Evolutionary conservation across 73 alveolate genomes (phyloP), one percentile per base, ranked within the genome.

Genomic region (Blepharisma stoltei): DNA sequence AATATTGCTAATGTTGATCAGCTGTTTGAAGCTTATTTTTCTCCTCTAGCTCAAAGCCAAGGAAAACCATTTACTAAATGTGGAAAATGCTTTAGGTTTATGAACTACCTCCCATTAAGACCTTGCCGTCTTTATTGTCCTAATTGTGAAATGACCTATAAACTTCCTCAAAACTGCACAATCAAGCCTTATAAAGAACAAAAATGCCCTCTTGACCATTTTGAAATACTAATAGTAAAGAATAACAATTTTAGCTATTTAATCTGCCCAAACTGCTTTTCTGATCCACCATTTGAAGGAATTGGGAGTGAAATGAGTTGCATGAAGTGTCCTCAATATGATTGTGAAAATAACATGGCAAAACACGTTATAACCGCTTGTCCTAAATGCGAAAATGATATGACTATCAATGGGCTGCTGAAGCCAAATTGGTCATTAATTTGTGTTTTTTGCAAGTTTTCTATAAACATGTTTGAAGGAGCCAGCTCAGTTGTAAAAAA

Each of bases 181-280:
- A 69, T 69, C 4, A 25, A 44, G 43, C 25, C 20, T n/a, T 69
- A 14, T 44, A 69, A 69, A 69, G 55, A 38, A 44, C 65, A 44
- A 43, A 46, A 44, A 44, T 84, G 91, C 55, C 91, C 91, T 9
- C 54, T 78, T 47, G 91, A 84, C 49, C 67, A 79, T 71, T 84
- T 84, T 55, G 91, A 84, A 83, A 68, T 79, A 9, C 54, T 81
- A 21, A 23, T 68, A 43, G 14, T 6, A 6, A 47, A 71, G n/a
- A 53, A 43, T 7, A 67, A 49, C 20, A 2, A 48, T 7, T 45
- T 23, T 20, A 76, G 83, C 69, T 54, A 54, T 71, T 82, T 84
- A 18, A 44, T 84, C 21, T 84, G 91, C 27, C 91, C 91, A 9
- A 67, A 53, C 81, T 84, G 91, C 82, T 84, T 69, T 46, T 73